phyloP scores from a whole-genome alignment of 371 early-diverging fungal genomes.

The Mortierella sp. region DNA sequence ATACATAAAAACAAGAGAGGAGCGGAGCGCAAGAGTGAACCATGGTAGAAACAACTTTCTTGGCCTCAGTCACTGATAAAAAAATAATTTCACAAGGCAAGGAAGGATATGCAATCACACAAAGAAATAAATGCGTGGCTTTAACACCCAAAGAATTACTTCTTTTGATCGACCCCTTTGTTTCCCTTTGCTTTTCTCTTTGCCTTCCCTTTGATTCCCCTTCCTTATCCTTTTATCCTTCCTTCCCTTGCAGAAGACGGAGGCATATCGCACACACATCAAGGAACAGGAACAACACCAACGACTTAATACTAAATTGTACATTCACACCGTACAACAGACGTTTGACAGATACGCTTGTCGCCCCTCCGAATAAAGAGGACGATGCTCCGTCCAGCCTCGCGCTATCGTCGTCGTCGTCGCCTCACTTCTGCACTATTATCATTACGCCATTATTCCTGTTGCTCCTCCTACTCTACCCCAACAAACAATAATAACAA shows the following conservation, averaged over 20 bases:
- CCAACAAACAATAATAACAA: too few relatives aligned
- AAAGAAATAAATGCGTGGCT: too few relatives aligned
- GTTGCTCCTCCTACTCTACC: not conserved
- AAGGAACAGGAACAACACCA: not conserved
- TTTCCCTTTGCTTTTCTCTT: not conserved
- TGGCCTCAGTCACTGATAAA: too few relatives aligned
- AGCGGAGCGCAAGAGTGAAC: too few relatives aligned
- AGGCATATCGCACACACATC: not conserved
- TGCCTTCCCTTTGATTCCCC: not conserved
- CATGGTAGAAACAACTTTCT: too few relatives aligned
- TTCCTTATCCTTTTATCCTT: not conserved
- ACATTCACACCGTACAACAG: not conserved
- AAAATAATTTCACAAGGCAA: too few relatives aligned
- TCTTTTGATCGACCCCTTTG: too few relatives aligned
- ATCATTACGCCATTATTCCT: not conserved
- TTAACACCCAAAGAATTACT: too few relatives aligned
- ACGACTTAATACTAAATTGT: not conserved
- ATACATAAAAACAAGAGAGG: too few relatives aligned
- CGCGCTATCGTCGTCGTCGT: not conserved
- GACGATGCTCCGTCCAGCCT: conserved; percentile 11
- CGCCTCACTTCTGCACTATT: not conserved
- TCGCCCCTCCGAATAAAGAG: not conserved
- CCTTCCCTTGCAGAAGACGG: conserved; percentile 9
- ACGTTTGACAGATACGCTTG: not conserved
- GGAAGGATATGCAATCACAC: too few relatives aligned